phyloP scores from a whole-genome alignment of 2,329 filamentous ascomycete species.

The Atkinsonella texensis region DNA sequence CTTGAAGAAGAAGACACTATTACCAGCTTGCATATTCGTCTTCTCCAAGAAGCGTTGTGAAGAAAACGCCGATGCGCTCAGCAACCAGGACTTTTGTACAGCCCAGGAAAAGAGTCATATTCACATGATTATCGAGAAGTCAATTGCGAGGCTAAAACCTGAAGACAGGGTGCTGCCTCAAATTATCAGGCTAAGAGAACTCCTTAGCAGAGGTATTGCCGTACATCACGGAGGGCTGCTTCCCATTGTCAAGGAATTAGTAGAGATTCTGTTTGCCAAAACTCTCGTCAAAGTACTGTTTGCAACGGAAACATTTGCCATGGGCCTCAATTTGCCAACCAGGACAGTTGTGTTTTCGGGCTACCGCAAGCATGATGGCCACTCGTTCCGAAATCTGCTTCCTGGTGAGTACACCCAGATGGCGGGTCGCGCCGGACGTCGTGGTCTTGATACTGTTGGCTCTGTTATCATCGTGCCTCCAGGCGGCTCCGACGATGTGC shows the following conservation, averaged over 20 bases:
- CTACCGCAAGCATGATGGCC: constrained; percentile 91
- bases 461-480: constrained; percentile 88
- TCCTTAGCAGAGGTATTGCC: constrained; percentile 79
- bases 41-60: constrained; percentile 98
- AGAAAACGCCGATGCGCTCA: constrained; percentile 89
- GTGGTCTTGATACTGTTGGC: constrained; percentile 85
- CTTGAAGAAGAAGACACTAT: constrained; percentile 71
- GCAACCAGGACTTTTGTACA: constrained; percentile 90
- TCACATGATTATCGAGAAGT: constrained; percentile 96
- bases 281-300: constrained; percentile 95
- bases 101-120: constrained; percentile 91
- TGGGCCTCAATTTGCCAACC: constrained; percentile 93
- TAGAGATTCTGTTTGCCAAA: constrained; percentile 91
- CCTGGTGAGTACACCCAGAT: constrained; percentile 98
- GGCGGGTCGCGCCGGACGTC: constrained; percentile 86
- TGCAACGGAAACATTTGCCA: constrained; percentile 95
- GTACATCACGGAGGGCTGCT: constrained; percentile 92
- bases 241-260: constrained; percentile 94
- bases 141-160: constrained; percentile 76
- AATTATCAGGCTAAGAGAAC: constrained; percentile 74
- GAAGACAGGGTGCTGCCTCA: constrained; percentile 88
- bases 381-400: constrained; percentile 78
- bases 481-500: constrained; percentile 70
- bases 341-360: constrained; percentile 96
- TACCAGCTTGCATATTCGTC: constrained; percentile 94